These are phyloP conservation scores for Naegleria fowleri DNA, from an alignment of 208 protist genomes.

Conservation along the genomic window DNA sequence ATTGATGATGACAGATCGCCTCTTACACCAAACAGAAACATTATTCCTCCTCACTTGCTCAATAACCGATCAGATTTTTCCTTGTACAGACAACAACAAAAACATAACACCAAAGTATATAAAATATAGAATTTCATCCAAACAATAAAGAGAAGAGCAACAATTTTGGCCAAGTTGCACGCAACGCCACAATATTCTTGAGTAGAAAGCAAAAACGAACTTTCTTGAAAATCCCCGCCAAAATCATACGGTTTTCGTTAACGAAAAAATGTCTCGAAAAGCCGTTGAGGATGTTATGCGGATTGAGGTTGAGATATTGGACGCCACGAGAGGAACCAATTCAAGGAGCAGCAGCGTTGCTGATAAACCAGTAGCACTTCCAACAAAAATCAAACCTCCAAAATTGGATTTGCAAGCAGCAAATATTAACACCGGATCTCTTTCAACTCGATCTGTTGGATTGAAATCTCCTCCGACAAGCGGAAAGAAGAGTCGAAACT, in stretches of 20 bases:
- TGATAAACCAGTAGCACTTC: background rate
- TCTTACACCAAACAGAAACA: background rate
- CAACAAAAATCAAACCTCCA: background rate
- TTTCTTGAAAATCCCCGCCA: background rate
- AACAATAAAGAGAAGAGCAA: no score
- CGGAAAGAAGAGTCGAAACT: background rate
- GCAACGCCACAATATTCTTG: background rate
- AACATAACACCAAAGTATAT: background rate
- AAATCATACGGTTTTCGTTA: background rate
- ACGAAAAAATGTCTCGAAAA: constrained; percentile 1
- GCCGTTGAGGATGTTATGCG: background rate
- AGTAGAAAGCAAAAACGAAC: no score
- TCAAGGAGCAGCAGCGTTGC: background rate
- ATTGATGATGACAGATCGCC: background rate
- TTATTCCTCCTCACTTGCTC: background rate
- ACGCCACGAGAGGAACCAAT: background rate
- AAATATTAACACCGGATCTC: background rate
- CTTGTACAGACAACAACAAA: constrained; percentile 3
- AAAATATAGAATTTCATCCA: background rate
- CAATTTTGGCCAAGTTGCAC: no score
- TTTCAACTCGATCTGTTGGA: background rate
- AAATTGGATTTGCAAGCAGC: background rate
- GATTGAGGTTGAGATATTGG: background rate
- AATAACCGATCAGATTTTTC: constrained; percentile 12
- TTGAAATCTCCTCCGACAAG: background rate